Base-by-base conservation (phyloP, 169 alveolate species). In the Cryptosporidium viatorum region DNA sequence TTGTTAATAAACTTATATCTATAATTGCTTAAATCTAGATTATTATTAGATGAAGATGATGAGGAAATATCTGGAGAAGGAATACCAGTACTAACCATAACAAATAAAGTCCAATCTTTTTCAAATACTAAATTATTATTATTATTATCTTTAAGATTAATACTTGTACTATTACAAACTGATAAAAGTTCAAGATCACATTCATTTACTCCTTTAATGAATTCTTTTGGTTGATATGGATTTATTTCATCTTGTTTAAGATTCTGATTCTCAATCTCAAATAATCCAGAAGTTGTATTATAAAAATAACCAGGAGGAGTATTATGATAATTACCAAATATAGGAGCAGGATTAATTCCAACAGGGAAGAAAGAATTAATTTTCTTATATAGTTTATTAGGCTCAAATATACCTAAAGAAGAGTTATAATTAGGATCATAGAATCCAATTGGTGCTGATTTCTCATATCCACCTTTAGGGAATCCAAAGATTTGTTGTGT, bases 301-400 rank as follows among this genome's bases (percentile, higher is more conserved):
- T 65, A 65, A 9, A 65, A 26, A 21, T 65, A 65, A 0, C 71
- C 71, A 12, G 71, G 48, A 33, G 71, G 71, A 33, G 51, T 65
- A n/a, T 65, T 65, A 2, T 31, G 71, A 29, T 21, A 65, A 29
- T 65, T 31, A 6, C 71, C 71, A 29, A 29, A 65, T 9, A 6
- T 65, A 7, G 71, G 71, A 29, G 71, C 71, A 37, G 71, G 50
- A 9, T n/a, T 65, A 31, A 65, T 65, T 35, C 71, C 71, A n/a
- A 65, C 51, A 4, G 71, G 71, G 26, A 31, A 65, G 71, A 65
- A 65, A 29, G 71, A 33, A 18, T 35, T 35, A 18, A 33, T 35
- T 35, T 33, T 35, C 18, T 29, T 37, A 29, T 65, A 65, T 0
- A 65, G 2, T 14, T 65, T 65, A n/a, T 65, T n/a, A 3, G 71